A percentile compares a stretch with the other conserved stretches of the same genome.
Evolutionary conservation across 2,329 filamentous ascomycete genomes (phyloP).

Genomic region (Ceratocystis papillata): DNA sequence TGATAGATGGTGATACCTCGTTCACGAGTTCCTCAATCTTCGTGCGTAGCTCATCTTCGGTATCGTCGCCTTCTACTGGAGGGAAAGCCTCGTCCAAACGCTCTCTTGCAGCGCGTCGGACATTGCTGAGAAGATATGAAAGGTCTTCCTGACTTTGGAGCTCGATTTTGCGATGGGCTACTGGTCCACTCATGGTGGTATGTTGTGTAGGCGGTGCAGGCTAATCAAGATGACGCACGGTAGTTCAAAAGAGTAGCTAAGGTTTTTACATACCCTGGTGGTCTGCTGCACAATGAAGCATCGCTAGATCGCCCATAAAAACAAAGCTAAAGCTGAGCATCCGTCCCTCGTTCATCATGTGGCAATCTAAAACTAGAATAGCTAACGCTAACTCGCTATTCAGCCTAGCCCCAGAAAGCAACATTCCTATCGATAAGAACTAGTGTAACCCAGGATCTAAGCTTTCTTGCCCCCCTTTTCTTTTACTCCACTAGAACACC

Average conservation of each 20-base stretch:
- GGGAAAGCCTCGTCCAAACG: conserved; percentile 60
- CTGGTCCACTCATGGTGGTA: conserved; percentile 32
- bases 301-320: not conserved
- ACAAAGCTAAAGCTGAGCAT: not conserved
- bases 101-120: conserved; percentile 55
- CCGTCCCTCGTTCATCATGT: no score
- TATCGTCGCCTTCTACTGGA: conserved; percentile 38
- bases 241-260: not conserved
- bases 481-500: not conserved
- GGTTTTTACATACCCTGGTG: not conserved
- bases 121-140: conserved; percentile 56
- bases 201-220: not conserved
- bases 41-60: conserved; percentile 47
- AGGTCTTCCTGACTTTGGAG: conserved; percentile 67
- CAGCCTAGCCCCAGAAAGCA: not conserved
- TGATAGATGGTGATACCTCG: conserved; percentile 36
- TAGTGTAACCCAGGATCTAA: not conserved
- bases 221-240: not conserved
- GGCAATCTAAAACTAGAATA: not conserved
- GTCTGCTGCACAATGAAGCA: not conserved
- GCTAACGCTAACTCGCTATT: not conserved
- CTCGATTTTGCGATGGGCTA: conserved; percentile 62
- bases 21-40: conserved; percentile 50
- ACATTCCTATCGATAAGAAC: not conserved
- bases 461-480: not conserved